Conservation (phyloP, 1,284 basidiomycete species). For the Veloboletus limbatus region DNA sequence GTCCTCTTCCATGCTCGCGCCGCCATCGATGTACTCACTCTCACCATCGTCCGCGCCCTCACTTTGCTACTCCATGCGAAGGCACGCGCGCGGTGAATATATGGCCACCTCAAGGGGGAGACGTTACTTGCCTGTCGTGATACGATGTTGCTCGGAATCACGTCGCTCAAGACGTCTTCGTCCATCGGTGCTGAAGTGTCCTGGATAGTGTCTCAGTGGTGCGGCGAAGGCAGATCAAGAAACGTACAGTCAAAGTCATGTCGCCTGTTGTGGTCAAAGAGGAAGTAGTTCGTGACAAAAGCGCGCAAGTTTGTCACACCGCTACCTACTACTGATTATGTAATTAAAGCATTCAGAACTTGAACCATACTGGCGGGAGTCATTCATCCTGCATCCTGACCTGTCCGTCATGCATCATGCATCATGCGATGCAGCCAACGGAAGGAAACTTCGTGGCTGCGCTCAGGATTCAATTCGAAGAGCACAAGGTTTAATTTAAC, state of each 20-base stretch:
- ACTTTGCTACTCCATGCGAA: conserved; percentile 49
- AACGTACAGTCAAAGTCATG: conserved; percentile 22
- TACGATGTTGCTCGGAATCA: conserved; percentile 80
- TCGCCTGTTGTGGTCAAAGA: conserved; percentile 20
- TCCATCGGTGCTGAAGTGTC: conserved; percentile 40
- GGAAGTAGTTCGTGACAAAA: conserved; percentile 12
- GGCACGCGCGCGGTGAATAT: conserved; percentile 14
- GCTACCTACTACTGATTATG: too few relatives aligned
- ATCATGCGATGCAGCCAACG: too few relatives aligned
- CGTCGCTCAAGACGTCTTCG: conserved; percentile 77
- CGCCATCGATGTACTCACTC: conserved; percentile 59
- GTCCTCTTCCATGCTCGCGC: conserved; percentile 52
- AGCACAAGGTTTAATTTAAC: too few relatives aligned
- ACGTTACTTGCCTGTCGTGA: conserved; percentile 62
- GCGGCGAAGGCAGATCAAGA: neutral
- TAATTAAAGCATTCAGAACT: too few relatives aligned
- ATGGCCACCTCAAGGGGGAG: neutral
- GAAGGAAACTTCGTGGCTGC: too few relatives aligned
- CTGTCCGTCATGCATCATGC: too few relatives aligned
- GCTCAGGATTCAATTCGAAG: too few relatives aligned
- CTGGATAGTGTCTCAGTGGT: conserved; percentile 9
- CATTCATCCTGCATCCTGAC: too few relatives aligned
- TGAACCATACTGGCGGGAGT: too few relatives aligned
- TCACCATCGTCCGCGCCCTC: conserved; percentile 62
- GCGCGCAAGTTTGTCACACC: conserved; percentile 16